Conservation (phyloP, 345 rosid genomes). For the Isatis tinctoria region DNA sequence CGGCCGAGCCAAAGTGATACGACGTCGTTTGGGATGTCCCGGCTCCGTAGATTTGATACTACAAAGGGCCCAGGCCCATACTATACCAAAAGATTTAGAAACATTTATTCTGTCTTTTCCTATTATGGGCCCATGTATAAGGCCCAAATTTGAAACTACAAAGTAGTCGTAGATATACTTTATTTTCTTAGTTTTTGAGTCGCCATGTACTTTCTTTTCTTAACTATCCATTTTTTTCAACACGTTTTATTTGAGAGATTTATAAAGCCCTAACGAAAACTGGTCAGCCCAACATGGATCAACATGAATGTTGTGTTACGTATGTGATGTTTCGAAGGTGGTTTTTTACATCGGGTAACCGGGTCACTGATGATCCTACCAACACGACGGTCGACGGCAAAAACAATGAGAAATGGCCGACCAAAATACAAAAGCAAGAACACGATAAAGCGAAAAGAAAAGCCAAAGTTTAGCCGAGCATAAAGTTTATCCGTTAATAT, state of each 20-base stretch:
- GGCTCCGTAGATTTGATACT: not conserved
- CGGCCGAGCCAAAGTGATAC: not conserved
- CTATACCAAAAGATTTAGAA: not conserved
- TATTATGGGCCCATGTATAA: not conserved
- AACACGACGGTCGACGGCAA: not conserved
- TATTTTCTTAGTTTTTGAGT: too few relatives aligned
- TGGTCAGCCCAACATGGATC: not conserved
- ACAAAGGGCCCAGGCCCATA: not conserved
- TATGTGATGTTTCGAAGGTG: not conserved
- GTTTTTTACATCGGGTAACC: not conserved
- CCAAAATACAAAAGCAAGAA: not conserved
- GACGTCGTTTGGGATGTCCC: not conserved
- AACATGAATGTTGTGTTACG: not conserved
- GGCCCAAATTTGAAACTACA: not conserved
- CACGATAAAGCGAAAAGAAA: not conserved
- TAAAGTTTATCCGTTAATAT: not conserved
- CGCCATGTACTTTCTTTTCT: too few relatives aligned
- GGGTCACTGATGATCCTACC: not conserved
- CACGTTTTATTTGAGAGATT: too few relatives aligned
- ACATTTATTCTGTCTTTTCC: not conserved
- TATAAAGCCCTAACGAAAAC: too few relatives aligned
- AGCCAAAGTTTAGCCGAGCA: not conserved
- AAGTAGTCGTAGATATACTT: too few relatives aligned
- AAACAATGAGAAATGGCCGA: conserved; percentile 9
- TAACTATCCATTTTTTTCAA: too few relatives aligned